Conservation (phyloP, 495 filamentous ascomycete genomes). For the Penicillium canescens region DNA sequence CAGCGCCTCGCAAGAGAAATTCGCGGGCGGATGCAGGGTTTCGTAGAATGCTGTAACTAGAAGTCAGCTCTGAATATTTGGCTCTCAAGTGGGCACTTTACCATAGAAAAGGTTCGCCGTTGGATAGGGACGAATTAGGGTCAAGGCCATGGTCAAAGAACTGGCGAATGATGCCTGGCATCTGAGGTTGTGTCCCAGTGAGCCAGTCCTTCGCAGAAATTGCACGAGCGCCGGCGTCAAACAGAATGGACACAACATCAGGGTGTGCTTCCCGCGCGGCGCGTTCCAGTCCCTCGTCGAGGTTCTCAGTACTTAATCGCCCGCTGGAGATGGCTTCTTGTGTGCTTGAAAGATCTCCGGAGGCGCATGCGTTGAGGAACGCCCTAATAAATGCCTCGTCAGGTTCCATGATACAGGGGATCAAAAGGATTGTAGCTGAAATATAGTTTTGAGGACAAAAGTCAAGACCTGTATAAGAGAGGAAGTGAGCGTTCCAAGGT, state of each 20-base stretch:
- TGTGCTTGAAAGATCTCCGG: constrained; percentile 1
- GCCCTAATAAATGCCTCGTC: neutral
- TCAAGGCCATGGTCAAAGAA: constrained; percentile 81
- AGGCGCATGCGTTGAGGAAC: constrained; percentile 1
- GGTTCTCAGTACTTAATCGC: constrained; percentile 4
- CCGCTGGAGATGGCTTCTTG: constrained; percentile 10
- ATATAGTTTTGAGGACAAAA: too few relatives aligned
- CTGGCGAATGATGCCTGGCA: constrained; percentile 10
- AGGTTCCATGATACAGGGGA: too few relatives aligned
- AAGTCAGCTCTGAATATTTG: neutral
- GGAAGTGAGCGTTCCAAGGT: too few relatives aligned
- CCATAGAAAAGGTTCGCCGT: constrained; percentile 11
- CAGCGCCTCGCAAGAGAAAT: constrained; percentile 14
- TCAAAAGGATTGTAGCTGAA: too few relatives aligned
- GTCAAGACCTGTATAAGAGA: too few relatives aligned
- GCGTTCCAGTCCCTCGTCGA: constrained; percentile 3
- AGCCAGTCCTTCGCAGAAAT: constrained; percentile 1
- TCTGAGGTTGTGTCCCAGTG: neutral
- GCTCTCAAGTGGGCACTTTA: neutral
- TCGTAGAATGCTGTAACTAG: neutral
- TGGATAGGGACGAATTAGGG: constrained; percentile 84
- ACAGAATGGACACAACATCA: constrained; percentile 9
- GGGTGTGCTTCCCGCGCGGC: constrained; percentile 4
- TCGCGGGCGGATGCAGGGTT: constrained; percentile 10
- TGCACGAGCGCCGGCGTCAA: constrained; percentile 8